Conservation (phyloP, 352 stramenopile genomes). For the Globisporangium perplexum region DNA sequence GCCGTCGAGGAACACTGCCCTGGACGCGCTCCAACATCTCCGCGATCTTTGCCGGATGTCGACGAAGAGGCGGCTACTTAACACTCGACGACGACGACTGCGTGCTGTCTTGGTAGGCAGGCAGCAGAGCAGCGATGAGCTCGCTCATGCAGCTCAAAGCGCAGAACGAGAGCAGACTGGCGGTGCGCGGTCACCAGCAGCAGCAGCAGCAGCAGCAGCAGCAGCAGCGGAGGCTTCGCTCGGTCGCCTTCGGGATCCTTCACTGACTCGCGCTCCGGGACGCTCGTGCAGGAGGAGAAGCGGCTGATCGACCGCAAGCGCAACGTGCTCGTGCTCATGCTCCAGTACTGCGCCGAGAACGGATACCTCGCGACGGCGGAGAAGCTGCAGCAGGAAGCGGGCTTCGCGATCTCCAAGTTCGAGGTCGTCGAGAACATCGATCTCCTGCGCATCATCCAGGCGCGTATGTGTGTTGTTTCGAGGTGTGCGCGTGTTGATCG, state of each 20-base stretch:
- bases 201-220: too few species aligned
- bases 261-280: background rate
- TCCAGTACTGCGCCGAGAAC: conserved; percentile 83
- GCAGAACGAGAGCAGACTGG: conserved; percentile 74
- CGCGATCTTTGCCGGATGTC: too few species aligned
- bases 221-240: background rate
- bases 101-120: too few species aligned
- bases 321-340: conserved; percentile 81
- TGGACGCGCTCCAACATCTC: too few species aligned
- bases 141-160: conserved; percentile 79
- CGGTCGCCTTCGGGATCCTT: background rate
- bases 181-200: conserved; percentile 22
- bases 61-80: too few species aligned
- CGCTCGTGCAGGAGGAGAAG: conserved; percentile 70
- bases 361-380: conserved; percentile 84
- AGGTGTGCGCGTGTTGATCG: too few species aligned
- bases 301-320: conserved; percentile 76
- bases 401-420: conserved; percentile 82
- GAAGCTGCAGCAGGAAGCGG: conserved; percentile 82
- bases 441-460: conserved; percentile 77
- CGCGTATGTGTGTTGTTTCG: conserved; percentile 6
- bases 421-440: conserved; percentile 92
- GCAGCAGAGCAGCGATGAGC: conserved; percentile 61
- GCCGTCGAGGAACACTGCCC: too few species aligned
- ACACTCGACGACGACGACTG: too few species aligned